A percentile compares a stretch with the other conserved stretches of the same genome.
These are phyloP conservation scores for Penicillium hesseltinei DNA, from an alignment of 2,329 filamentous ascomycete species.

Conservation along the genomic window DNA sequence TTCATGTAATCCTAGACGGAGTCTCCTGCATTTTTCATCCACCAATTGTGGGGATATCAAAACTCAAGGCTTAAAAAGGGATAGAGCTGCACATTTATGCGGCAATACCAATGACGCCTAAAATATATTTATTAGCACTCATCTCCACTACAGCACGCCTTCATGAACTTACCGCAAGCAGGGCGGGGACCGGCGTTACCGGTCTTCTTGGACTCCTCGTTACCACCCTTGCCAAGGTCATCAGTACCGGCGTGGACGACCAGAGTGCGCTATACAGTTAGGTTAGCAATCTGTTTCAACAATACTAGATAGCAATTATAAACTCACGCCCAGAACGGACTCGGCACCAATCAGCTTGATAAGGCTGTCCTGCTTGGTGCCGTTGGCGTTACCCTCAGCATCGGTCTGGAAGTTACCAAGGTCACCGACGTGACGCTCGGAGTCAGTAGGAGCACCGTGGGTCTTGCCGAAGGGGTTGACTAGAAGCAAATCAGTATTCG, in stretches of 20 bases:
- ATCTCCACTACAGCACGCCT: neutral
- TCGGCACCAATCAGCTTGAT: constrained; percentile 96
- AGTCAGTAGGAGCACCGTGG: constrained; percentile 83
- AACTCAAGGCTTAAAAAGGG: constrained; percentile 14
- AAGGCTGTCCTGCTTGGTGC: constrained; percentile 72
- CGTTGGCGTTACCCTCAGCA: constrained; percentile 83
- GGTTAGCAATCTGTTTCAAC: constrained; percentile 11
- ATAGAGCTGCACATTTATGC: constrained; percentile 51
- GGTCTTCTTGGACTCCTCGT: constrained; percentile 97
- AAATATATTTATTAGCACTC: constrained; percentile 8
- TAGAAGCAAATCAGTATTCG: constrained; percentile 38
- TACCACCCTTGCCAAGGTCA: constrained; percentile 87
- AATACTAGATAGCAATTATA: neutral
- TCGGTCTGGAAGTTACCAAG: constrained; percentile 97
- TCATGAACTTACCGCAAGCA: constrained; percentile 73
- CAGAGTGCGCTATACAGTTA: constrained; percentile 70
- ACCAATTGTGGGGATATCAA: constrained; percentile 11
- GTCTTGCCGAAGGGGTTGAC: constrained; percentile 95
- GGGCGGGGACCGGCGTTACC: constrained; percentile 92
- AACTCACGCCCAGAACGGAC: constrained; percentile 83
- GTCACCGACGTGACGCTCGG: constrained; percentile 91
- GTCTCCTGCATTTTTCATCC: constrained; percentile 25
- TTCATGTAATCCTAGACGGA: constrained; percentile 23
- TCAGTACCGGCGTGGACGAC: constrained; percentile 95
- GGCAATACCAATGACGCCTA: constrained; percentile 86